A percentile compares a stretch with the other conserved stretches of the same genome.
phyloP scores from a whole-genome alignment of 768 basidiomycete genomes.

The Lentinus tigrinus region DNA sequence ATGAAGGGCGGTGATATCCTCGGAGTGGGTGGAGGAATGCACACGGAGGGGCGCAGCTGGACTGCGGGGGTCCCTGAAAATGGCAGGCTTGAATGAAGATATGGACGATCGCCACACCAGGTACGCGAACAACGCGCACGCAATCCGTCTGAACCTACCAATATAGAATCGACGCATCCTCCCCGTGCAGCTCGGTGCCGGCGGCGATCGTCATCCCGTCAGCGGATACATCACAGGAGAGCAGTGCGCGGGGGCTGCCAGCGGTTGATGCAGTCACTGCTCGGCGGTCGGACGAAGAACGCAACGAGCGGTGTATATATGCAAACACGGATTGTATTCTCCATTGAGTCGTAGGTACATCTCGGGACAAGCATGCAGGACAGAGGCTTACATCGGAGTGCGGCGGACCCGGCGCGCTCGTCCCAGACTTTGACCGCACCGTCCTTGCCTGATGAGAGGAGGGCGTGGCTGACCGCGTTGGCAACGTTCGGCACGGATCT shows the following conservation, averaged over 20 bases:
- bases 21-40: slow-evolving; percentile 89
- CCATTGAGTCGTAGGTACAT: slow-evolving; percentile 29
- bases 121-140: not conserved
- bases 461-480: slow-evolving; percentile 39
- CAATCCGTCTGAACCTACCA: slow-evolving; percentile 52
- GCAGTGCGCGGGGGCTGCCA: slow-evolving; percentile 34
- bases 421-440: slow-evolving; percentile 78
- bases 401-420: slow-evolving; percentile 49
- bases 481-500: slow-evolving; percentile 43
- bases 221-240: slow-evolving; percentile 68
- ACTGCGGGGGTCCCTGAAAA: slow-evolving; percentile 78
- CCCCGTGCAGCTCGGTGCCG: slow-evolving; percentile 77
- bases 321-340: slow-evolving; percentile 8
- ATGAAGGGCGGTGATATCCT: slow-evolving; percentile 81
- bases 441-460: slow-evolving; percentile 71
- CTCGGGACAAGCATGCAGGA: not conserved
- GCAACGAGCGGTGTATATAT: not conserved
- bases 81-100: not conserved
- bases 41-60: slow-evolving; percentile 64
- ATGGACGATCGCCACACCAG: not conserved
- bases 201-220: slow-evolving; percentile 76
- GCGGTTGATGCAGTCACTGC: slow-evolving; percentile 25
- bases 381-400: slow-evolving; percentile 57
- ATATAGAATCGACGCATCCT: slow-evolving; percentile 82
- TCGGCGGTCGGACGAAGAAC: not conserved